Conservation (phyloP, 345 rosid genomes). For the Hypericum androsaemum region DNA sequence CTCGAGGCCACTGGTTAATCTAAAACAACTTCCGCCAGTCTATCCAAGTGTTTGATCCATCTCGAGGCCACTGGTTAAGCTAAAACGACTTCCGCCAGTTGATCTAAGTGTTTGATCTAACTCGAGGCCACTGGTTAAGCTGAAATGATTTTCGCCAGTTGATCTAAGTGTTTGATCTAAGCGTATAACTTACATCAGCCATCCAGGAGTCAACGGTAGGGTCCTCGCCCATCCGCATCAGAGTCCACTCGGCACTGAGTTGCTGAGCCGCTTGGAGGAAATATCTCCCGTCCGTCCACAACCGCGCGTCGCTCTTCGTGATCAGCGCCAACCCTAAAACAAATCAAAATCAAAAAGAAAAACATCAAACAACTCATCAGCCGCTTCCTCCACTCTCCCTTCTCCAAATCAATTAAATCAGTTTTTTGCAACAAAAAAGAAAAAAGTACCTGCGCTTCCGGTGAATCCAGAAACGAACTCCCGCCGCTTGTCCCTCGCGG, state of each 20-base stretch:
- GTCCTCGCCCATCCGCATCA: constrained; percentile 94
- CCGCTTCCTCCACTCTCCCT: too few relatives aligned
- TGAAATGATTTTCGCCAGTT: too few relatives aligned
- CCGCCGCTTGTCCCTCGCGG: constrained; percentile 75
- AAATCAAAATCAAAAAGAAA: constrained; percentile 8
- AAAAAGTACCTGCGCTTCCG: constrained; percentile 71
- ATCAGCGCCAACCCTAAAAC: constrained; percentile 69
- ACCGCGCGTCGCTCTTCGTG: constrained; percentile 55
- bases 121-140: too few relatives aligned
- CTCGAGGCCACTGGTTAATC: too few relatives aligned
- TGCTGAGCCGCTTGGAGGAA: constrained; percentile 76
- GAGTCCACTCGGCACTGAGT: constrained; percentile 72
- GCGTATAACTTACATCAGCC: constrained; percentile 46
- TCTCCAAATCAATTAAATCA: too few relatives aligned
- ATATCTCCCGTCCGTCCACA: constrained; percentile 96
- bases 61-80: too few relatives aligned
- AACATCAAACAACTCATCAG: too few relatives aligned
- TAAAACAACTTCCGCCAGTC: too few relatives aligned
- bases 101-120: too few relatives aligned
- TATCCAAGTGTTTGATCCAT: too few relatives aligned
- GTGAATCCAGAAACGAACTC: constrained; percentile 85
- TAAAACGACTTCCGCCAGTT: too few relatives aligned
- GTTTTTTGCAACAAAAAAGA: neutral
- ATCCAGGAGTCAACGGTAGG: constrained; percentile 75
- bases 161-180: too few relatives aligned